These are phyloP conservation scores for Diaporthe aspalathi DNA, from an alignment of 2,329 filamentous ascomycete species.

Conservation along the genomic window DNA sequence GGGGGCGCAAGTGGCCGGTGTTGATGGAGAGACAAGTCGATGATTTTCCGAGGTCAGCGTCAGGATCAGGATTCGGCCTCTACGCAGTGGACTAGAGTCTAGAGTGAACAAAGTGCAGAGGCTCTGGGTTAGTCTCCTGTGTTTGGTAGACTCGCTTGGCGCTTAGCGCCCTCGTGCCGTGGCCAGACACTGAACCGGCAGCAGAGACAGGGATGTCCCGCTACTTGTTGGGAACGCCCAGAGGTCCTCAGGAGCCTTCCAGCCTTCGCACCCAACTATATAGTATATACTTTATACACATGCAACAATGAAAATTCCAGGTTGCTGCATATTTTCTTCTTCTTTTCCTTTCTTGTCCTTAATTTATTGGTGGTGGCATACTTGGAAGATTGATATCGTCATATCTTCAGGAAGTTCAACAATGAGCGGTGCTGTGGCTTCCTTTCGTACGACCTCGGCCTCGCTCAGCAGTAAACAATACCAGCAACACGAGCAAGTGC, in stretches of 20 bases:
- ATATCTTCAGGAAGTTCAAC: too few species aligned
- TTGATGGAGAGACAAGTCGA: constrained; percentile 33
- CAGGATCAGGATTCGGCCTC: constrained; percentile 30
- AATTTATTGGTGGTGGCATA: too few species aligned
- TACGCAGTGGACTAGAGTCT: constrained; percentile 17
- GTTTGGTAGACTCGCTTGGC: constrained; percentile 29
- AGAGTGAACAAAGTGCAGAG: constrained; percentile 23
- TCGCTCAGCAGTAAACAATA: too few species aligned
- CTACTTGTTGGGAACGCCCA: neutral
- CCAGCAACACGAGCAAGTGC: too few species aligned
- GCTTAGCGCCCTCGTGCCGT: constrained; percentile 30
- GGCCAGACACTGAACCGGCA: neutral
- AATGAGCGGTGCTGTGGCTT: neutral
- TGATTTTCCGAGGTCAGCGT: constrained; percentile 33
- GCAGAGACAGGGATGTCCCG: neutral
- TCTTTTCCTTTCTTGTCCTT: too few species aligned
- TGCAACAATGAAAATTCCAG: neutral
- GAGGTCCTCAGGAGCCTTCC: too few species aligned
- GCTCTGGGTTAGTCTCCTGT: constrained; percentile 18
- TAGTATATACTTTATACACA: too few species aligned
- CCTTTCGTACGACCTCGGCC: too few species aligned
- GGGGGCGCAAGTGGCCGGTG: constrained; percentile 27
- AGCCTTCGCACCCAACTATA: neutral
- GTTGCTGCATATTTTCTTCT: neutral
- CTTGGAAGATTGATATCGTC: too few species aligned